Base-by-base conservation (phyloP, 2,329 filamentous ascomycete genomes). In the Fusarium sp. region DNA sequence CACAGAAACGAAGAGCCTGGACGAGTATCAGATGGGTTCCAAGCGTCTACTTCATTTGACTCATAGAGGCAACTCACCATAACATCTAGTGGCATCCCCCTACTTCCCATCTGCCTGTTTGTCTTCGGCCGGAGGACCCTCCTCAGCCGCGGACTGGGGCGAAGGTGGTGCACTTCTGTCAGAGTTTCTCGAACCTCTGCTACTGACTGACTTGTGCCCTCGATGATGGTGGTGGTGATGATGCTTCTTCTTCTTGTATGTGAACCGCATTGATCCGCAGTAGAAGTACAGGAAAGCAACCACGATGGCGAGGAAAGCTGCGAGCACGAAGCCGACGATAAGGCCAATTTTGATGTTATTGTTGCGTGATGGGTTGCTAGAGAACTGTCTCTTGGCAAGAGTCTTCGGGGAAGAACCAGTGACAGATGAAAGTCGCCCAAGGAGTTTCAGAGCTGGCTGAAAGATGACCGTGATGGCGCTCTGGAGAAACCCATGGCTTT, bases 331-430 rank as follows among this genome's bases (percentile, higher is more conserved):
- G 61, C 80, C 83, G 46, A 85, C 79, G 4, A 82, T 78, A 62
- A 84, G 75, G 57, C 83, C 83, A 58, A 84, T 85, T 36, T 79
- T 82, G 55, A 78, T 76, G 69, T 84, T 82, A 36, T 78, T 79
- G 40, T 81, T 78, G 15, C 79, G 71, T 47, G 68, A 55, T 6
- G 73, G 66, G 44, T 74, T 72, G 36, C 65, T 64, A 36, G 75
- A 76, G 59, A 76, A 74, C 52, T 78, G 77, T 15, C 75, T 72
- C 50, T 66, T 68, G n/a, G 50, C 28, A 28, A 73, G 36, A 9
- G 13, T 9, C 4, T 23, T 18, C 18, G 30, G 16, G 31, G 55
- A 37, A 30, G 40, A 47, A 28, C n/a, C 43, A 44, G 30, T 23
- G 9, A 34, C 36, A 9, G 7, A 47, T 18, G 48, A 46, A 46